Conservation (phyloP, 225 moss, liverwort and hornwort species). For the Sphagnum contortum region DNA sequence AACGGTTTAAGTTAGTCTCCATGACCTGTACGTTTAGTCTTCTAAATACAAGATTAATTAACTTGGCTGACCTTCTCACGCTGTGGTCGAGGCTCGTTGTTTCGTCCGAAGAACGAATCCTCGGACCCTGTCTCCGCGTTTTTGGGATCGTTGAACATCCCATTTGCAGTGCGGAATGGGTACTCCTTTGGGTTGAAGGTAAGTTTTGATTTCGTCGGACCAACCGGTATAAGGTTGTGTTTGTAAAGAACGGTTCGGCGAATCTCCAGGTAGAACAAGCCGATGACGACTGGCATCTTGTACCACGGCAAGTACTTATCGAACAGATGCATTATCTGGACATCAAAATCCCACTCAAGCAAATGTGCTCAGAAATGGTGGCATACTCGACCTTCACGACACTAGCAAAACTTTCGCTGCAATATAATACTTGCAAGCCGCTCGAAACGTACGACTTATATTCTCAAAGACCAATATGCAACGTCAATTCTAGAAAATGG, state of each 20-base stretch:
- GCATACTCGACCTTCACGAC: too few relatives aligned
- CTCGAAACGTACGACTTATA: too few relatives aligned
- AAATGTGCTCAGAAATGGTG: too few relatives aligned
- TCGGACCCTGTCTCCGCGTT: slow-evolving; percentile 2
- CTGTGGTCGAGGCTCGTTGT: slow-evolving; percentile 15
- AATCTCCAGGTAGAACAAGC: slow-evolving; percentile 34
- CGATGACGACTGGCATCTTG: slow-evolving; percentile 33
- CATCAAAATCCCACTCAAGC: too few relatives aligned
- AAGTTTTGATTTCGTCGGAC: slow-evolving; percentile 1
- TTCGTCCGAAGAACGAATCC: slow-evolving; percentile 39
- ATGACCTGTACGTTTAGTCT: not conserved
- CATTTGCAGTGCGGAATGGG: not conserved
- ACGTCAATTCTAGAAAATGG: too few relatives aligned
- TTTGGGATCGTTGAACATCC: not conserved
- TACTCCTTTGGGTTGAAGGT: not conserved
- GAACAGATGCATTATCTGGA: slow-evolving; percentile 35
- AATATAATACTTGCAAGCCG: too few relatives aligned
- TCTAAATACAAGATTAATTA: not conserved
- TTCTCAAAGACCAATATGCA: too few relatives aligned
- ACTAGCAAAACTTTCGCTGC: too few relatives aligned
- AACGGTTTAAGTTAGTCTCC: not conserved
- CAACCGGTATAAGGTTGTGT: slow-evolving; percentile 50
- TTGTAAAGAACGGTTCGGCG: slow-evolving; percentile 48
- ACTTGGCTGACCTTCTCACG: slow-evolving; percentile 13
- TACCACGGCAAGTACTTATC: slow-evolving; percentile 45